Base-by-base conservation (phyloP, 768 basidiomycete genomes). In the Russula olivacea region DNA sequence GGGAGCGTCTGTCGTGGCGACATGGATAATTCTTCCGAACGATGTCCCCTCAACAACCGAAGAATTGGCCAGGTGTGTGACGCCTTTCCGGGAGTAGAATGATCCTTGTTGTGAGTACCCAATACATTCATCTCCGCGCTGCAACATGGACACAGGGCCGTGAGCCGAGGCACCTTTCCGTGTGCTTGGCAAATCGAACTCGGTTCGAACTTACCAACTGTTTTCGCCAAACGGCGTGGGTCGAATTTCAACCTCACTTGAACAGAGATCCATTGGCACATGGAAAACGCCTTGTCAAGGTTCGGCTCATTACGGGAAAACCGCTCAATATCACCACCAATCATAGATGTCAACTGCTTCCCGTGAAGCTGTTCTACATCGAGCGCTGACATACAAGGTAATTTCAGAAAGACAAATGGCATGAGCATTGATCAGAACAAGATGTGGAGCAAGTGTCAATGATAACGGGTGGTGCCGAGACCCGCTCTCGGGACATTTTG, bases 1-100 rank as follows among this genome's bases (percentile, higher is more conserved):
- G 83, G 67, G 70, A 62, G 68, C 73, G 50, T 82, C 81, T 68
- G 80, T 79, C 28, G 74, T 76, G n/a, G 74, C 74, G n/a, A 82
- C 79, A 32, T 76, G 77, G 72, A 64, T 56, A 50, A 65, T 53
- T 50, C 63, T 21, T 11, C 51, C 51, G n/a, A 54, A 41, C 23
- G 23, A n/a, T 10, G 14, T 21, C 25, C 55, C 21, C 23, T 34
- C 49, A 19, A 43, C 38, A 19, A 6, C 48, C 47, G 40, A 40
- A 52, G 55, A 38, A 40, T 32, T 17, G 45, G 38, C 38, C 36
- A 7, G 10, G n/a, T 21, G n/a, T 21, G 51, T 21, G 45, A 49
- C 47, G 21, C 19, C 8, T 28, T 45, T 34, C 28, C 62, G 32
- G 32, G 41, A 38, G 49, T 25, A 49, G 36, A 47, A 52, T 30